These are phyloP conservation scores for Colletotrichum shisoi DNA, from an alignment of 2,329 filamentous ascomycete genomes.

Conservation along the genomic window DNA sequence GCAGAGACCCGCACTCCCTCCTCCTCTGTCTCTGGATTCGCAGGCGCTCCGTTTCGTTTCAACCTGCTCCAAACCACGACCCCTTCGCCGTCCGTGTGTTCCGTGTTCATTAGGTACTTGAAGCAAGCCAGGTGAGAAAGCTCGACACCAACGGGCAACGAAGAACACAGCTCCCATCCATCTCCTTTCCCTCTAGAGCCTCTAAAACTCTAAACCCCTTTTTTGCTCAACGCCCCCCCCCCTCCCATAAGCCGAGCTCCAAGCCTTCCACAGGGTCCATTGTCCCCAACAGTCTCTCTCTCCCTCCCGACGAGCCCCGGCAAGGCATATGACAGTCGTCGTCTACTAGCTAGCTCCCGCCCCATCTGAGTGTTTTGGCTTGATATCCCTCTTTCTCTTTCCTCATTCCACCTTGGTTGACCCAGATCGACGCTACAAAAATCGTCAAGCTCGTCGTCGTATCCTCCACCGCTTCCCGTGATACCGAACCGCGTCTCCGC, in stretches of 20 bases:
- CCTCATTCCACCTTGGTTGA: neutral
- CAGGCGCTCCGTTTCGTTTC: constrained; percentile 5
- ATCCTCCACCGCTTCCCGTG: neutral
- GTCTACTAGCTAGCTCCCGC: constrained; percentile 3
- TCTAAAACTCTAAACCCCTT: neutral
- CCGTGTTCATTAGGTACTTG: neutral
- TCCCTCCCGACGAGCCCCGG: neutral
- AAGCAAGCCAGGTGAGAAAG: neutral
- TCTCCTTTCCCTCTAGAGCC: neutral
- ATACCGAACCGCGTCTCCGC: neutral
- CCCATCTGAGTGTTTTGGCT: neutral
- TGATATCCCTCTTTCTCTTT: neutral
- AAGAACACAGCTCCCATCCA: neutral
- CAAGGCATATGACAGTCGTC: neutral
- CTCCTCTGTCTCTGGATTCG: neutral
- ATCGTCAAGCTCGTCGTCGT: neutral
- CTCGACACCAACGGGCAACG: neutral
- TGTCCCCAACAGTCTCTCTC: neutral
- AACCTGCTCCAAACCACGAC: neutral
- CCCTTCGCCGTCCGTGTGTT: constrained; percentile 14
- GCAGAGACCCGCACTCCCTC: neutral
- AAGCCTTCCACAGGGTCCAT: neutral
- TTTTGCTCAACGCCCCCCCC: too few species aligned
- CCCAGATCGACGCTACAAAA: neutral
- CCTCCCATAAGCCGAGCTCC: neutral